Percentiles rank a stretch among this genome's conserved stretches.
Evolutionary conservation across 768 basidiomycete genomes (phyloP).

Genomic region (Suillus clintonianus): DNA sequence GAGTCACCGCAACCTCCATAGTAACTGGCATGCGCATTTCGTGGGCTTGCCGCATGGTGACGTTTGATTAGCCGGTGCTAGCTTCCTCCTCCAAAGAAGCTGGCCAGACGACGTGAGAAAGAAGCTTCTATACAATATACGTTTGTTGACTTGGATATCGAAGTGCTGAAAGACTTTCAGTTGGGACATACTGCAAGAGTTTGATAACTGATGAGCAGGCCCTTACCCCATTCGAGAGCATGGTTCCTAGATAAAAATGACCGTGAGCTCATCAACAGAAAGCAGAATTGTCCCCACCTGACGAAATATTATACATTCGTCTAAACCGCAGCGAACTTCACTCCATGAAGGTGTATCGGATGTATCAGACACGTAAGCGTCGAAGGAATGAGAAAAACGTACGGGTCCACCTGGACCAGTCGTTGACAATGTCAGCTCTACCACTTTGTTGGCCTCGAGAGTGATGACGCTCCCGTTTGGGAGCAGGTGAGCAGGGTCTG

Average conservation of each 20-base stretch:
- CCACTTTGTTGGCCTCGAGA: constrained; percentile 41
- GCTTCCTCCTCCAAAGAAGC: constrained; percentile 65
- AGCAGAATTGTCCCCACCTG: constrained; percentile 35
- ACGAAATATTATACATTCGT: constrained; percentile 70
- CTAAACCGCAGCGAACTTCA: constrained; percentile 52
- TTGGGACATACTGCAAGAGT: constrained; percentile 56
- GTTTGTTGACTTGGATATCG: constrained; percentile 53
- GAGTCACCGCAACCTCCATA: constrained; percentile 65
- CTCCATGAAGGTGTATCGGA: constrained; percentile 46
- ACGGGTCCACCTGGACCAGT: not conserved
- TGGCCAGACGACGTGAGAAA: constrained; percentile 25
- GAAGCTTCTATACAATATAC: not conserved
- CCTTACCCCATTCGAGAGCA: constrained; percentile 52
- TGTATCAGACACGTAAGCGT: constrained; percentile 28
- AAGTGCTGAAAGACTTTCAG: constrained; percentile 47
- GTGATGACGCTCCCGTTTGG: constrained; percentile 41
- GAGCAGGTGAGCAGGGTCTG: constrained; percentile 34
- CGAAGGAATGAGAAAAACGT: not conserved
- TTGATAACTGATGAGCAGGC: constrained; percentile 67
- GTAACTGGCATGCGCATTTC: constrained; percentile 73
- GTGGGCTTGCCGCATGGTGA: constrained; percentile 65
- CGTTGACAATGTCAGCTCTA: constrained; percentile 21
- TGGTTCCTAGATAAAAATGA: constrained; percentile 41
- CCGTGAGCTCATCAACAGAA: constrained; percentile 1
- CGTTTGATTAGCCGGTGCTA: constrained; percentile 54